Percentiles rank a stretch among this genome's conserved stretches.
Conservation (phyloP, 345 rosid species). For the Pugionium dolabratum region DNA sequence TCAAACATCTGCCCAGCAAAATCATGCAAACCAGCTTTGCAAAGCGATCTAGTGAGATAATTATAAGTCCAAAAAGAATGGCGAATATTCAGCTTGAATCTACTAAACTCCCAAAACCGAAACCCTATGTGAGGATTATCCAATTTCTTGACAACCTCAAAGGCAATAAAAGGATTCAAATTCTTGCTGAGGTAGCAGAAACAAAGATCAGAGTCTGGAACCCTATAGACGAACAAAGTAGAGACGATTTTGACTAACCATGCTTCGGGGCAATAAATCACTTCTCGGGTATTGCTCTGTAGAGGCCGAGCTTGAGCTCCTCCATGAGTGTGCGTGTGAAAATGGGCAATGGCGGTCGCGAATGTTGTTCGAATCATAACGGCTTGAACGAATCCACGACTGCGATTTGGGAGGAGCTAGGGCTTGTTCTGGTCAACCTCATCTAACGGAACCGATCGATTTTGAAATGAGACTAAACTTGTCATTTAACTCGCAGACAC, state of each 20-base stretch:
- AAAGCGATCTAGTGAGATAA: conserved; percentile 57
- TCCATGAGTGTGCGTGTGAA: conserved; percentile 51
- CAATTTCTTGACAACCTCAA: conserved; percentile 65
- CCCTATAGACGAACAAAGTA: conserved; percentile 52
- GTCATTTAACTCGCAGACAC: no score
- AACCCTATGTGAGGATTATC: conserved; percentile 57
- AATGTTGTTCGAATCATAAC: conserved; percentile 65
- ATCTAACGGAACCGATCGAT: no score
- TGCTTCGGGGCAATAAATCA: conserved; percentile 43
- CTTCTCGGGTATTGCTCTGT: conserved; percentile 38
- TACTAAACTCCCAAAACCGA: conserved; percentile 70
- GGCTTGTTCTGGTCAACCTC: background rate
- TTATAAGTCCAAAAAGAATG: conserved; percentile 65
- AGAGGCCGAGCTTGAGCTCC: conserved; percentile 49
- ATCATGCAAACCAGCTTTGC: conserved; percentile 62
- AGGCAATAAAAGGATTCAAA: conserved; percentile 57
- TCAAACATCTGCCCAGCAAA: conserved; percentile 50
- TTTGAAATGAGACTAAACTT: no score
- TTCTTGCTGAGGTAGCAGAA: conserved; percentile 56
- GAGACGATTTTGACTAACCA: conserved; percentile 81
- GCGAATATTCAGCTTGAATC: conserved; percentile 48
- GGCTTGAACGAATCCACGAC: conserved; percentile 12
- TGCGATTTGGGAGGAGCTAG: conserved; percentile 12
- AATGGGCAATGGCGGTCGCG: conserved; percentile 41
- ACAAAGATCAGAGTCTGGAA: conserved; percentile 46